Evolutionary conservation across 2,329 filamentous ascomycete genomes (phyloP).

Genomic region (Ustulina deusta): DNA sequence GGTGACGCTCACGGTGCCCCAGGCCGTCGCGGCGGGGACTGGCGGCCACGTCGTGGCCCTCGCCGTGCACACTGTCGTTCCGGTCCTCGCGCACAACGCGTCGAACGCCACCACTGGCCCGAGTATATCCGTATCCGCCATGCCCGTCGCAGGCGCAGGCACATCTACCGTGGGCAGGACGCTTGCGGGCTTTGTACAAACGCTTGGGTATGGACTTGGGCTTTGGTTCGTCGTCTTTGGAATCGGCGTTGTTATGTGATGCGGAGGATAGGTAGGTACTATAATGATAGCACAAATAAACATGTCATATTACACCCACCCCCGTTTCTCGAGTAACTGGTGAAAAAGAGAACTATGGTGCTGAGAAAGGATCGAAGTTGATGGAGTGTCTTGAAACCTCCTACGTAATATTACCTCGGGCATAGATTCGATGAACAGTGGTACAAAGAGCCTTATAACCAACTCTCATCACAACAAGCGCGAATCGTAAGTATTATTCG

Average conservation of each 20-base stretch:
- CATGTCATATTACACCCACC: not conserved
- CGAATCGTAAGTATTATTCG: not conserved
- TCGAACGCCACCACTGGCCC: not conserved
- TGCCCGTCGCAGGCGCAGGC: conserved; percentile 31
- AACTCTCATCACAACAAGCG: not conserved
- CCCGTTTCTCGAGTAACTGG: not conserved
- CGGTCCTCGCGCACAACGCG: conserved; percentile 32
- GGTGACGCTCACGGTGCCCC: conserved; percentile 53
- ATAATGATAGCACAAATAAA: conserved; percentile 3
- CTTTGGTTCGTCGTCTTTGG: conserved; percentile 45
- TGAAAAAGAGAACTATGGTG: not conserved
- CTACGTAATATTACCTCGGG: no score
- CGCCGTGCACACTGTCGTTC: conserved; percentile 47
- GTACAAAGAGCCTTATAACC: not conserved
- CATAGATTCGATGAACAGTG: not conserved
- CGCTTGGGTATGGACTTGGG: conserved; percentile 41
- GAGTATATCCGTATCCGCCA: not conserved
- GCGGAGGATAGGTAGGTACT: not conserved
- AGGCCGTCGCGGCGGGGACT: conserved; percentile 37
- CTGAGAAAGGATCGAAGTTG: not conserved
- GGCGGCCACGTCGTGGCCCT: conserved; percentile 34
- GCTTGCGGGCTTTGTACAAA: conserved; percentile 14
- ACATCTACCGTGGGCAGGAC: not conserved
- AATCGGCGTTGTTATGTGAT: conserved; percentile 42
- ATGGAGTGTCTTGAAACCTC: not conserved